Evolutionary conservation across 805 yeast species (phyloP).

Genomic region (Henningerozyma blattae): DNA sequence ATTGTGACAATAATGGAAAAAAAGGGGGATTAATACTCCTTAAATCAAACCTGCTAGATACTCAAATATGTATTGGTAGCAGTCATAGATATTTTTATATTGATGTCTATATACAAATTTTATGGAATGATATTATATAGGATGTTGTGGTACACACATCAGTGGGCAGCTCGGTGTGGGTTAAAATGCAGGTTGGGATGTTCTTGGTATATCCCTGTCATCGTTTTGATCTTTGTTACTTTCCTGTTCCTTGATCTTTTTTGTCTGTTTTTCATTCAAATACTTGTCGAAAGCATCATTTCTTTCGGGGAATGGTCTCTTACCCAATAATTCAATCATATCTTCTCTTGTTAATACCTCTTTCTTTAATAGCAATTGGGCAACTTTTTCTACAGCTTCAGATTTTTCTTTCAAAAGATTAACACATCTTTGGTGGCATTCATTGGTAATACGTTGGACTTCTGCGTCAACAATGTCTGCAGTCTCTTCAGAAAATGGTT

Average conservation of each 20-base stretch:
- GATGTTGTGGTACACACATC: too few relatives aligned
- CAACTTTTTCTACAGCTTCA: conserved; percentile 71
- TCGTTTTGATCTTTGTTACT: conserved; percentile 2
- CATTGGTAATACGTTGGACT: conserved; percentile 64
- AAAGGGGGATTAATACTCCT: too few relatives aligned
- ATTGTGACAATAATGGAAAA: too few relatives aligned
- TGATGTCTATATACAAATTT: too few relatives aligned
- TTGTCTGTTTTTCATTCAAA: conserved; percentile 19
- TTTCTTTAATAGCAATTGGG: conserved; percentile 71
- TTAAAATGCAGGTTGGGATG: neutral
- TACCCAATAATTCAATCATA: conserved; percentile 80
- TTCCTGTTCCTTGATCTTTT: conserved; percentile 15
- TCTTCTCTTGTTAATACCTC: conserved; percentile 93
- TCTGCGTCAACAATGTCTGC: conserved; percentile 73
- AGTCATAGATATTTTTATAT: too few relatives aligned
- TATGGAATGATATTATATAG: too few relatives aligned
- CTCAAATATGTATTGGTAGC: too few relatives aligned
- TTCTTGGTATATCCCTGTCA: neutral
- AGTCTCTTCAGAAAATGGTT: conserved; percentile 85
- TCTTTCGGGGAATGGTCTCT: conserved; percentile 81
- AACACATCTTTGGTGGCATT: conserved; percentile 62
- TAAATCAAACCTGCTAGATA: too few relatives aligned
- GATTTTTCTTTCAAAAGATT: conserved; percentile 52
- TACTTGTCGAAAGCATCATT: conserved; percentile 64
- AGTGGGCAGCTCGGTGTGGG: too few relatives aligned